Evolutionary conservation across 2,329 filamentous ascomycete genomes (phyloP).

Genomic region (Tolypocladium nubicola): DNA sequence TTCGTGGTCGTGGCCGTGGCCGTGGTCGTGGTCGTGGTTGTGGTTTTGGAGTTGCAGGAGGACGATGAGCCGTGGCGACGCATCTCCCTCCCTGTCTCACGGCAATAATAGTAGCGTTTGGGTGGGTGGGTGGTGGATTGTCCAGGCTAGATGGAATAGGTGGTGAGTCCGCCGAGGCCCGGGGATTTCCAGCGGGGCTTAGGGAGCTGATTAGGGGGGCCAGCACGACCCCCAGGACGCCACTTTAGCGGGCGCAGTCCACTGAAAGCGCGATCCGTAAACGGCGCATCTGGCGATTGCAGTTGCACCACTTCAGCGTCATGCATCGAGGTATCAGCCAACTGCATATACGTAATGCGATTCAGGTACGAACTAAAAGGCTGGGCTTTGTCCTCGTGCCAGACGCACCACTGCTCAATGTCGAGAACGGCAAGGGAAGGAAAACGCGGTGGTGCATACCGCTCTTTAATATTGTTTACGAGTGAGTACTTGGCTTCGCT

Average conservation of each 20-base stretch:
- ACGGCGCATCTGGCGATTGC: not conserved
- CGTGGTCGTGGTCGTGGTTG: too few species aligned
- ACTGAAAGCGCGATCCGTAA: not conserved
- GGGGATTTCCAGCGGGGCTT: not conserved
- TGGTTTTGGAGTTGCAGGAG: not conserved
- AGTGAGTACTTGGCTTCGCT: not conserved
- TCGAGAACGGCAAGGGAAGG: too few species aligned
- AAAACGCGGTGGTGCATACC: not conserved
- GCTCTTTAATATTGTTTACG: not conserved
- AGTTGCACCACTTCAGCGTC: not conserved
- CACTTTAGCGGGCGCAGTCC: not conserved
- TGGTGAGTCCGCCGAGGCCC: not conserved
- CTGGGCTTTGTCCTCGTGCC: not conserved
- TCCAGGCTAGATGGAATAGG: not conserved
- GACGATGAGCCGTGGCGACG: conserved; percentile 1
- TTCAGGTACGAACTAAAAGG: not conserved
- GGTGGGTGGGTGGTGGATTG: not conserved
- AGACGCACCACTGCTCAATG: not conserved
- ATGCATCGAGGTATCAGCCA: not conserved
- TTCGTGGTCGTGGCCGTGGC: not conserved
- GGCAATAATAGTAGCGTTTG: not conserved
- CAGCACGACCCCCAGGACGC: not conserved
- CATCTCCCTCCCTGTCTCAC: not conserved
- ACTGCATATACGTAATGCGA: not conserved
- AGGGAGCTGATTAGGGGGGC: not conserved